Conservation (phyloP, 306 rosid genomes). For the Abrus precatorius region DNA sequence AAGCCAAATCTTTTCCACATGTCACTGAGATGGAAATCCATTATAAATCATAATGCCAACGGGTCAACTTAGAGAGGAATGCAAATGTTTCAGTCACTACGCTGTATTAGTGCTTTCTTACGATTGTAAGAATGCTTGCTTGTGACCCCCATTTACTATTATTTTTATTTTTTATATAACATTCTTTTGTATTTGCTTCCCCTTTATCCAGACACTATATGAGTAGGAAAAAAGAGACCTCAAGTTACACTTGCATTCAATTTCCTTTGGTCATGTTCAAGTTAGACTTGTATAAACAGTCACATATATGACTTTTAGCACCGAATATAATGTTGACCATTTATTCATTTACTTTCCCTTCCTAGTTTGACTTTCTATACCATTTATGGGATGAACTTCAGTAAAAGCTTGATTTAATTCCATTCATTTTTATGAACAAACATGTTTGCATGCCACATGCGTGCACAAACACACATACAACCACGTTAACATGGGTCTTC, state of each 20-base stretch:
- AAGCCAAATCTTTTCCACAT: neutral
- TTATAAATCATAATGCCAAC: constrained; percentile 47
- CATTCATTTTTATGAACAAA: neutral
- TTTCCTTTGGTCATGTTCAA: constrained; percentile 24
- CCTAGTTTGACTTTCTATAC: constrained; percentile 41
- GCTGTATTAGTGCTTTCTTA: constrained; percentile 71
- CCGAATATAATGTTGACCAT: constrained; percentile 45
- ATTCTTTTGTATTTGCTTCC: neutral
- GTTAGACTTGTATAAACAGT: constrained; percentile 26
- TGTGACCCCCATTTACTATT: constrained; percentile 66
- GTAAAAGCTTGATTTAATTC: neutral
- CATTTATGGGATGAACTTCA: constrained; percentile 1
- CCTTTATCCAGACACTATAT: neutral
- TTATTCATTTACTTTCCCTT: constrained; percentile 23
- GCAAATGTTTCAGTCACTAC: constrained; percentile 44
- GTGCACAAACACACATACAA: too few relatives aligned
- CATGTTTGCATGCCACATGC: neutral
- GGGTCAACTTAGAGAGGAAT: constrained; percentile 56
- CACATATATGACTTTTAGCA: constrained; percentile 16
- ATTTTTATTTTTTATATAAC: constrained; percentile 14
- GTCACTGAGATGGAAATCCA: constrained; percentile 52
- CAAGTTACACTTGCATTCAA: neutral
- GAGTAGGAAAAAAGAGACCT: constrained; percentile 1
- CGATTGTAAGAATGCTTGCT: constrained; percentile 79
- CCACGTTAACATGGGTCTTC: neutral